Conservation (phyloP, 163 green algal genomes). For the Scenedesmus sp. region DNA sequence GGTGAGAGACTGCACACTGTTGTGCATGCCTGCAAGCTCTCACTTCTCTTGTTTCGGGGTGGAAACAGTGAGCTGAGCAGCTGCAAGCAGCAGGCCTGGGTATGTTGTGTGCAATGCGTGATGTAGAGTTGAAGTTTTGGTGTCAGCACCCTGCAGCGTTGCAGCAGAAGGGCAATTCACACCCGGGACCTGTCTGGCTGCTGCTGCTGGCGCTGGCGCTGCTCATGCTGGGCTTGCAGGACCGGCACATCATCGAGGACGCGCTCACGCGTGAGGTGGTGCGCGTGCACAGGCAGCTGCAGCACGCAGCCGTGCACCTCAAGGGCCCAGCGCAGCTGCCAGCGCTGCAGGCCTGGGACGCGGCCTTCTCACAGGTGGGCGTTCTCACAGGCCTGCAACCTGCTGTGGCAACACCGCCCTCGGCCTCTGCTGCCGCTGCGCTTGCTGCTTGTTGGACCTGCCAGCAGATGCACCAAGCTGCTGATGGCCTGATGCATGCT, state of each 20-base stretch:
- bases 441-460: neutral
- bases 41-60: too few relatives aligned
- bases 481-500: neutral
- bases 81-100: neutral
- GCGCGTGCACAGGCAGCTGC: conserved; percentile 57
- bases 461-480: neutral
- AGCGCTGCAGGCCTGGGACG: conserved; percentile 60
- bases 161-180: neutral
- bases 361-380: conserved; percentile 71
- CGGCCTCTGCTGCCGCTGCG: neutral
- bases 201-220: neutral
- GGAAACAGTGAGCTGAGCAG: neutral
- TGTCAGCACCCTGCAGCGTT: neutral
- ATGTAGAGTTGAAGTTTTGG: neutral
- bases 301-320: conserved; percentile 39
- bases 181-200: neutral
- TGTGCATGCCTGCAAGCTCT: too few relatives aligned
- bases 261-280: conserved; percentile 74
- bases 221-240: conserved; percentile 52
- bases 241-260: conserved; percentile 66
- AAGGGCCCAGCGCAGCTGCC: conserved; percentile 51
- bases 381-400: too few relatives aligned
- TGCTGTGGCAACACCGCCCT: neutral
- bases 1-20: too few relatives aligned
- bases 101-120: neutral